These are phyloP conservation scores for Aspergillus proliferans DNA, from an alignment of 2,329 filamentous ascomycete species.

Conservation along the genomic window DNA sequence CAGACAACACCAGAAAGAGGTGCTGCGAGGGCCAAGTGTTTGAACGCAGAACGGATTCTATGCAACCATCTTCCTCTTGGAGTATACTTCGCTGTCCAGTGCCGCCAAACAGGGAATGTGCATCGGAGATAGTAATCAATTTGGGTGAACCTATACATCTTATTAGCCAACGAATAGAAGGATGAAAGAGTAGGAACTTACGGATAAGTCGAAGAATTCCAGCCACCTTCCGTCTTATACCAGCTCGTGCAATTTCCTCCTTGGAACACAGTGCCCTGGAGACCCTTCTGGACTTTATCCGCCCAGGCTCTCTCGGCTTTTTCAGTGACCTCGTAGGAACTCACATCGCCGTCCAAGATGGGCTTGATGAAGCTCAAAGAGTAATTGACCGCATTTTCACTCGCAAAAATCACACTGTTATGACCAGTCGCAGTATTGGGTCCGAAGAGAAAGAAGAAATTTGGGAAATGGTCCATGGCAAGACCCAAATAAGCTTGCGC, in stretches of 20 bases:
- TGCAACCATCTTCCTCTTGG: constrained; percentile 38
- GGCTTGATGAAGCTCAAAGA: constrained; percentile 54
- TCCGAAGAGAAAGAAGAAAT: constrained; percentile 59
- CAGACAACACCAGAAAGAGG: constrained; percentile 13
- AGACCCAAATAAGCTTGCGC: constrained; percentile 56
- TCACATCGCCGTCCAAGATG: constrained; percentile 42
- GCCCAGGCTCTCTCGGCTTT: constrained; percentile 45
- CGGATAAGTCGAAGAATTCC: constrained; percentile 47
- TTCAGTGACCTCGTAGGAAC: constrained; percentile 44
- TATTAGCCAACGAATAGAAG: constrained; percentile 7
- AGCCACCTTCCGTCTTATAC: constrained; percentile 45
- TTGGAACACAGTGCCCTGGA: constrained; percentile 45
- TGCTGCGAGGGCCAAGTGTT: constrained; percentile 13
- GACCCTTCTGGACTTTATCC: constrained; percentile 39
- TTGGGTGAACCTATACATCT: constrained; percentile 40
- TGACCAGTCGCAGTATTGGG: constrained; percentile 61
- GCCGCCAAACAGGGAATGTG: constrained; percentile 48
- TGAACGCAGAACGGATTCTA: constrained; percentile 12
- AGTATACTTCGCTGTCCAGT: constrained; percentile 51
- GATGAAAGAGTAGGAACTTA: constrained; percentile 17
- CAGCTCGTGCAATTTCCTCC: constrained; percentile 43
- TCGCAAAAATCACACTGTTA: constrained; percentile 53
- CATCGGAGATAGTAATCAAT: constrained; percentile 47
- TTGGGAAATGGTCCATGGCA: constrained; percentile 56
- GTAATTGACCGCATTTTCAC: constrained; percentile 58